phyloP scores from a whole-genome alignment of 768 basidiomycete species.

The Megacollybia marginata region DNA sequence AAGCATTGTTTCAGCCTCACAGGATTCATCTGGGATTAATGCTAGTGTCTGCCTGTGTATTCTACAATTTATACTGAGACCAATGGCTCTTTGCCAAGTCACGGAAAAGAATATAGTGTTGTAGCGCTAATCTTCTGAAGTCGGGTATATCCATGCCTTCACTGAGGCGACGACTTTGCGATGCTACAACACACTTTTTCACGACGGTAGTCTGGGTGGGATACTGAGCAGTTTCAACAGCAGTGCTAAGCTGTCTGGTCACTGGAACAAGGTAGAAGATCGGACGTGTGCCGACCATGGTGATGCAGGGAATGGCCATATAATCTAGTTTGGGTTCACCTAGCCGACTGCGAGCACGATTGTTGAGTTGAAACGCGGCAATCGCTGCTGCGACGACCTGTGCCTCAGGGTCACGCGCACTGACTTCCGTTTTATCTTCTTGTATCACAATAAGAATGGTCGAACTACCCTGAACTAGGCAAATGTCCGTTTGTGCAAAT shows the following conservation, averaged over 20 bases:
- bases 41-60: too few relatives aligned
- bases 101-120: too few relatives aligned
- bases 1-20: too few relatives aligned
- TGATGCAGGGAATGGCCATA: slow-evolving; percentile 14
- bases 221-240: slow-evolving; percentile 6
- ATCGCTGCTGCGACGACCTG: slow-evolving; percentile 24
- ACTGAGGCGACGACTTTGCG: too few relatives aligned
- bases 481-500: slow-evolving; percentile 4
- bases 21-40: too few relatives aligned
- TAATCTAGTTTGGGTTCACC: slow-evolving; percentile 7
- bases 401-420: slow-evolving; percentile 14
- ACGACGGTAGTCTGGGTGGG: too few relatives aligned
- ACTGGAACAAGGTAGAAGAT: slow-evolving; percentile 20
- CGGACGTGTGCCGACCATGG: slow-evolving; percentile 17
- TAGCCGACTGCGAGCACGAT: slow-evolving; percentile 7
- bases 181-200: too few relatives aligned
- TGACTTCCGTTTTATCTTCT: slow-evolving; percentile 4
- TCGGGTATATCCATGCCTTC: too few relatives aligned
- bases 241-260: slow-evolving; percentile 10
- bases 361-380: slow-evolving; percentile 21
- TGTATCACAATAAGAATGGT: slow-evolving; percentile 11
- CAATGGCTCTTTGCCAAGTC: too few relatives aligned
- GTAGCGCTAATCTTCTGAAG: too few relatives aligned
- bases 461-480: neutral
- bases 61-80: too few relatives aligned